phyloP scores from a whole-genome alignment of 345 rosid species.

The Lenwebbia sp. region DNA sequence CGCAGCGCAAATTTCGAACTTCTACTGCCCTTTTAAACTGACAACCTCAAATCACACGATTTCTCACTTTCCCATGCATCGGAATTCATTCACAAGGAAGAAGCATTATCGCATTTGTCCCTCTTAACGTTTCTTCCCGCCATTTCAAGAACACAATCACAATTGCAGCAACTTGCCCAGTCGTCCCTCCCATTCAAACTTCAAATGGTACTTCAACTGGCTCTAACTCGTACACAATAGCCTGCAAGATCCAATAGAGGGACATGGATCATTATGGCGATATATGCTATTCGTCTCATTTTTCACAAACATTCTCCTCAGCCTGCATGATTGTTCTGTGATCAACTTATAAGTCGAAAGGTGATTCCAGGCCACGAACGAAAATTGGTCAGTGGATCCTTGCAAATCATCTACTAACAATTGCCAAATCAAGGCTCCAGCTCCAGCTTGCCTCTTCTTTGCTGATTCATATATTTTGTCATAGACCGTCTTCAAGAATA shows the following conservation, averaged over 20 bases:
- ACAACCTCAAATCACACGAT: not conserved
- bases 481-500: conserved; percentile 13
- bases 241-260: not conserved
- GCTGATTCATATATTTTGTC: conserved; percentile 24
- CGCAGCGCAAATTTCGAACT: not conserved
- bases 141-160: not conserved
- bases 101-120: not conserved
- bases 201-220: not conserved
- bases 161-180: not conserved
- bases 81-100: not conserved
- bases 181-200: not conserved
- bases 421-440: conserved; percentile 34
- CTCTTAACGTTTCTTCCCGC: not conserved
- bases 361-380: conserved; percentile 18
- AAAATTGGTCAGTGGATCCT: conserved; percentile 18
- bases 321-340: conserved; percentile 23
- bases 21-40: not conserved
- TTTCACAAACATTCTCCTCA: not conserved
- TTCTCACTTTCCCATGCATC: not conserved
- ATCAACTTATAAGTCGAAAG: conserved; percentile 26
- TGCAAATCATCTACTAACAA: conserved; percentile 18
- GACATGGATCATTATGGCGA: not conserved
- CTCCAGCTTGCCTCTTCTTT: conserved; percentile 20
- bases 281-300: not conserved
- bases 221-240: not conserved